Evolutionary conservation across 768 basidiomycete species (phyloP).

Genomic region (Suillus bovinus): DNA sequence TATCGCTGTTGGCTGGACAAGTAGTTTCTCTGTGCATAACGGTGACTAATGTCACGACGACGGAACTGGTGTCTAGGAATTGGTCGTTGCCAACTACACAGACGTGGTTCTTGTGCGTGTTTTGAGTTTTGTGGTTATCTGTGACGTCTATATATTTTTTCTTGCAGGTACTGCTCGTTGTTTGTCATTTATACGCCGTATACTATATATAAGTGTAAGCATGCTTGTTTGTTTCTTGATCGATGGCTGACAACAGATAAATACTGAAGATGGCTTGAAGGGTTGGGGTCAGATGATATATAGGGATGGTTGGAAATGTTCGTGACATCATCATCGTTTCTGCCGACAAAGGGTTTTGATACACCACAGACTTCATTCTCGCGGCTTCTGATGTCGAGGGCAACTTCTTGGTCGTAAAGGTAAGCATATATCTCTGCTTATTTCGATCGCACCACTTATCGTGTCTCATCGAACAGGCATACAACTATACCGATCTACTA

Average conservation of each 20-base stretch:
- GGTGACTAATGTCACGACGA: conserved; percentile 85
- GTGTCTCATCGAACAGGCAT: conserved; percentile 48
- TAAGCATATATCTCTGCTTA: conserved; percentile 20
- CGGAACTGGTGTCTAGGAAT: conserved; percentile 66
- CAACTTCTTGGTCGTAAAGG: conserved; percentile 84
- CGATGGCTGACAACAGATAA: conserved; percentile 2
- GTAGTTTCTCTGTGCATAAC: conserved; percentile 86
- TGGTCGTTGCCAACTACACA: conserved; percentile 82
- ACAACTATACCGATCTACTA: conserved; percentile 82
- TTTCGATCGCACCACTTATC: not conserved
- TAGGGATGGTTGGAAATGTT: conserved; percentile 88
- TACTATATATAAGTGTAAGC: conserved; percentile 83
- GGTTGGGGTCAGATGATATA: conserved; percentile 78
- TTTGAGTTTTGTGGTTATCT: not conserved
- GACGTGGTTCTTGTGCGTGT: conserved; percentile 75
- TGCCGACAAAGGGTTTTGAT: conserved; percentile 10
- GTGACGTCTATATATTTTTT: conserved; percentile 1
- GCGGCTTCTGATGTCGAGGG: conserved; percentile 85
- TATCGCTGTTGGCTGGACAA: conserved; percentile 76
- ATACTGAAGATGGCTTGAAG: conserved; percentile 81
- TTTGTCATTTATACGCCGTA: conserved; percentile 82
- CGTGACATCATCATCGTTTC: conserved; percentile 21
- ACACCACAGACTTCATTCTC: conserved; percentile 63
- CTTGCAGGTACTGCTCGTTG: conserved; percentile 70
- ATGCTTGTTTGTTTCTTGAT: not conserved